Base-by-base conservation (phyloP, 2,329 filamentous ascomycete species). In the Pleoardoris graminearum region DNA sequence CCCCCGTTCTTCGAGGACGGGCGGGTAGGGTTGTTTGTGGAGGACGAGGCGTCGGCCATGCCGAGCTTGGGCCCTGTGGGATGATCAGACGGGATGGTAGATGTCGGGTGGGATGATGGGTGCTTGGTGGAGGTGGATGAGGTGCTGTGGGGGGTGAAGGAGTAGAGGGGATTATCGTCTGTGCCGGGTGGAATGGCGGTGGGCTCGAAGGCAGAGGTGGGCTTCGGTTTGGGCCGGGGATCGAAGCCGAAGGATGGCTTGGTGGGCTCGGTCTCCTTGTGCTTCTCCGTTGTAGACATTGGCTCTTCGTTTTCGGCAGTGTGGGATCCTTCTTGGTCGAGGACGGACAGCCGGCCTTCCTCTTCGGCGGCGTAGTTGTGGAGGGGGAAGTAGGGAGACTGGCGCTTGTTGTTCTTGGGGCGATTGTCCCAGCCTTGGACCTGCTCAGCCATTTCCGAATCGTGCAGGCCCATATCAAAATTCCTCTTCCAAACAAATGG, bases 211-310 rank as follows among this genome's bases (percentile, higher is more conserved):
- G 17, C 5, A 8, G 36, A 22, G 12, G 30, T 32, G 19, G 22
- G 29, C n/a, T 2, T 6, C 7, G 25, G 21, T 12, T 17, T 21
- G 6, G 25, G 47, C 17, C 43, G 25, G 4, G 47, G 36, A 14
- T 36, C 30, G 38, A 50, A 43, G 22, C 48, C 48, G 39, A 50
- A 50, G 8, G 38, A 41, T 25, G 36, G 45, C 33, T 41, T 21
- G n/a, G n/a, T n/a, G n/a, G n/a, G n/a, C n/a, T n/a, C n/a, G n/a
- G n/a, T n/a, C 4, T 47, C 43, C 7, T 22, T 22, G 30, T 23
- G 7, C 19, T 33, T 10, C 12, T 22, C 35, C 8, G 10, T n/a
- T 21, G 4, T 12, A 7, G 29, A 10, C 2, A 8, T 3, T 3
- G 21, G 5, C 8, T 12, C 14, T 5, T 37, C 27, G 19, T 19